Evolutionary conservation across 139 green algal species (phyloP).

Genomic region (Auxenochlorella protothecoides): DNA sequence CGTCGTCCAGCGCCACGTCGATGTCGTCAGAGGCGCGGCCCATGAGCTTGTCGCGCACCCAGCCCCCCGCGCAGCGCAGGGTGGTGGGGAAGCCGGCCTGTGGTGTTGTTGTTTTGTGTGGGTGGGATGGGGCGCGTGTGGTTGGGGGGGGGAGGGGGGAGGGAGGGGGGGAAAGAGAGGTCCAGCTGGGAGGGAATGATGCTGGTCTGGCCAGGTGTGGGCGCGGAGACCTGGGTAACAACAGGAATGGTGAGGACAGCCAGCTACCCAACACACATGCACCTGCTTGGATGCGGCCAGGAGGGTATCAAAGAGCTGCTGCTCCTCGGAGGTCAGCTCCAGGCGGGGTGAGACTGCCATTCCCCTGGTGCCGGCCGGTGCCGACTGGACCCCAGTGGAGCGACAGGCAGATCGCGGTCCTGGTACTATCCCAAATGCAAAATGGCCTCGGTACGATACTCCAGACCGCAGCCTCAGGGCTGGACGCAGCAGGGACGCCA

Average conservation of each 20-base stretch:
- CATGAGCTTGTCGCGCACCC: conserved; percentile 95
- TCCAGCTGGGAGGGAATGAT: not conserved
- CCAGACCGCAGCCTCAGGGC: too few relatives aligned
- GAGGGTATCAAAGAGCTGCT: conserved; percentile 65
- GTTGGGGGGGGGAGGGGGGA: too few relatives aligned
- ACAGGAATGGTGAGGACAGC: not conserved
- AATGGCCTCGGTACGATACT: too few relatives aligned
- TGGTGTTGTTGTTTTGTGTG: not conserved
- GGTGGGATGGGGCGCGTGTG: not conserved
- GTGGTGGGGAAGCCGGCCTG: conserved; percentile 32
- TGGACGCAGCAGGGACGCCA: too few relatives aligned
- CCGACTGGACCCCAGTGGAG: too few relatives aligned
- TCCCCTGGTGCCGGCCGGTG: too few relatives aligned
- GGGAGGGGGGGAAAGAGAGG: not conserved
- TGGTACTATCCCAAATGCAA: too few relatives aligned
- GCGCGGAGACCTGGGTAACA: not conserved
- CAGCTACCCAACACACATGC: not conserved
- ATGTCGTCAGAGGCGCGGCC: conserved; percentile 80
- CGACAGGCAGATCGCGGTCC: too few relatives aligned
- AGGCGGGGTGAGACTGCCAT: conserved; percentile 7
- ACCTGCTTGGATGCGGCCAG: conserved; percentile 42
- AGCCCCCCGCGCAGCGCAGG: conserved; percentile 86
- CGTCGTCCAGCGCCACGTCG: conserved; percentile 92
- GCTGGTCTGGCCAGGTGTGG: not conserved
- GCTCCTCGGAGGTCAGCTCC: conserved; percentile 51